Percentiles rank a stretch among this genome's conserved stretches.
phyloP scores from a whole-genome alignment of 306 rosid genomes.

The Vigna mungo region DNA sequence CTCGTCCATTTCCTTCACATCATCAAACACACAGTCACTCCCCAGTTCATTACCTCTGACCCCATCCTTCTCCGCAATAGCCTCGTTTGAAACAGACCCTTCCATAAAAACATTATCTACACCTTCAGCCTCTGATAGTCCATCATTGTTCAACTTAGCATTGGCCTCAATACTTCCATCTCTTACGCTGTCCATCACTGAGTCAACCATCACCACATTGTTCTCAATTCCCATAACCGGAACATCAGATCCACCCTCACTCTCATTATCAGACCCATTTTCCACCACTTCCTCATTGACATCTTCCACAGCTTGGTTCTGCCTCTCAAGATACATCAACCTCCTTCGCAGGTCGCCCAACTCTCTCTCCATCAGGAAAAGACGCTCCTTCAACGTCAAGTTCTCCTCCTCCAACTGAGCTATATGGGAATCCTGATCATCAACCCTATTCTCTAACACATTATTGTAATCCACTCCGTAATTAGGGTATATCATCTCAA shows the following conservation, averaged over 20 bases:
- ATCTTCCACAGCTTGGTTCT: slow-evolving; percentile 55
- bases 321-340: slow-evolving; percentile 66
- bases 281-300: slow-evolving; percentile 74
- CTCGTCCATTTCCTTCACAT: slow-evolving; percentile 42
- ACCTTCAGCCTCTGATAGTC: slow-evolving; percentile 51
- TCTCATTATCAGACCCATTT: slow-evolving; percentile 59
- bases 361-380: slow-evolving; percentile 89
- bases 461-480: slow-evolving; percentile 81
- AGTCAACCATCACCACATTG: slow-evolving; percentile 56
- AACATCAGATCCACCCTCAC: slow-evolving; percentile 60
- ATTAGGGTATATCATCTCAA: slow-evolving; percentile 89
- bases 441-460: slow-evolving; percentile 83
- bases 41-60: slow-evolving; percentile 42
- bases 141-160: slow-evolving; percentile 38
- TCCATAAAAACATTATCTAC: slow-evolving; percentile 55
- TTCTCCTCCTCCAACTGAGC: slow-evolving; percentile 96
- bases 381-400: slow-evolving; percentile 86
- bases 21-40: slow-evolving; percentile 34
- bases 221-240: slow-evolving; percentile 54
- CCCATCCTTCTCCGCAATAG: slow-evolving; percentile 34
- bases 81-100: slow-evolving; percentile 48
- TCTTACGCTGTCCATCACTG: slow-evolving; percentile 47
- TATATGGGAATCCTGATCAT: slow-evolving; percentile 93
- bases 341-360: slow-evolving; percentile 78
- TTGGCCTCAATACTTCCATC: slow-evolving; percentile 37